phyloP scores from a whole-genome alignment of 257 asterid genomes.

The Penstemon newberryi region DNA sequence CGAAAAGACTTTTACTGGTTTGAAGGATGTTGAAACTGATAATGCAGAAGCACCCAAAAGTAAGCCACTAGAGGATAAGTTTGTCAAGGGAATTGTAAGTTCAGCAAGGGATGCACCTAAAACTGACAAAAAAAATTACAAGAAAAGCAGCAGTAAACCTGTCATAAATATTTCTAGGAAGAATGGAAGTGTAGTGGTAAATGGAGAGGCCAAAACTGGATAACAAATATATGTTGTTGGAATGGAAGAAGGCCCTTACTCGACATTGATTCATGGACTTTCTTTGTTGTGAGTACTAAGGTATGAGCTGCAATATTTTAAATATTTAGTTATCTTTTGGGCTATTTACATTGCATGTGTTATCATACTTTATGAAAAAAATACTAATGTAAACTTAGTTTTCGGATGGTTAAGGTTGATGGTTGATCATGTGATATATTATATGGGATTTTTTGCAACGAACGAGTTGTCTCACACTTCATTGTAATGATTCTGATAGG shows the following conservation, averaged over 20 bases:
- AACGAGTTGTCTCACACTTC: slow-evolving; percentile 1
- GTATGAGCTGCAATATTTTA: slow-evolving; percentile 24
- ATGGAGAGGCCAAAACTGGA: slow-evolving; percentile 76
- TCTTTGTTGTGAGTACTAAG: slow-evolving; percentile 26
- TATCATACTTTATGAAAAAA: background rate
- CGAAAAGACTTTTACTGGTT: slow-evolving; percentile 28
- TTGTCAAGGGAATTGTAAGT: slow-evolving; percentile 42
- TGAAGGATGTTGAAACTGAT: slow-evolving; percentile 39
- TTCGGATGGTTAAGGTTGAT: background rate
- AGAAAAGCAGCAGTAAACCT: slow-evolving; percentile 44
- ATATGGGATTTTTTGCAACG: background rate
- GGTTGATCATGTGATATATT: slow-evolving; percentile 14
- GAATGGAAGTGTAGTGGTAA: slow-evolving; percentile 47
- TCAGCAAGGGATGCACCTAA: slow-evolving; percentile 44
- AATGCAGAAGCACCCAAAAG: slow-evolving; percentile 30
- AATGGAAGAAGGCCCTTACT: slow-evolving; percentile 18
- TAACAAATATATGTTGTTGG: slow-evolving; percentile 26
- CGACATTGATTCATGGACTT: slow-evolving; percentile 19
- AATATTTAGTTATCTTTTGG: background rate
- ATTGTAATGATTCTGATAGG: background rate
- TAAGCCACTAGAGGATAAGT: slow-evolving; percentile 38
- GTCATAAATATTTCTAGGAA: slow-evolving; percentile 39
- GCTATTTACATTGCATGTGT: background rate
- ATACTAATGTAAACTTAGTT: background rate
- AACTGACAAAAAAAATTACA: slow-evolving; percentile 42